Base-by-base conservation (phyloP, 1,284 basidiomycete genomes). In the Moesziomyces antarcticus region DNA sequence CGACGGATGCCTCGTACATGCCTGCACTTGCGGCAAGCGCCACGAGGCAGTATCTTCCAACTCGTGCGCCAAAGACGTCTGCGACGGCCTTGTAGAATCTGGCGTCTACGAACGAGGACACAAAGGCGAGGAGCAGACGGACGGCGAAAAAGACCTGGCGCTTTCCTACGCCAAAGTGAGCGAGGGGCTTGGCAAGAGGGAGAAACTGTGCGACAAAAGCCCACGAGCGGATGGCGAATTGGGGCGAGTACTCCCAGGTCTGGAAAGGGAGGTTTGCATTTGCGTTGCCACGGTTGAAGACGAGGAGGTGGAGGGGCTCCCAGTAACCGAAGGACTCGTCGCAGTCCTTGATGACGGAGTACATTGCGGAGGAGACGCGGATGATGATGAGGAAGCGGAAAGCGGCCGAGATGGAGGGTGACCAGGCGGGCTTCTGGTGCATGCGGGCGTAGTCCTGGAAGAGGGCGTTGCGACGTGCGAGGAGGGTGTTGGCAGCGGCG, bases 251-350 rank as follows among this genome's bases (percentile, higher is more conserved):
- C 83, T 99, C 97, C 97, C 97, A 99, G 1, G 97, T 98, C 85
- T 99, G 94, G 85, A 99, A 98, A 8, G 92, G 48, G 1, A 56
- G 57, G n/a, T 50, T 48, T 16, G 45, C 53, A 16, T 54, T 52
- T 16, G 44, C 27, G 10, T 45, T 35, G 54, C 37, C 50, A 14
- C 37, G 51, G 47, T 69, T 57, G 55, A 72, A 73, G 75, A 90
- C 95, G 87, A 85, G 94, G 6, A 80, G 94, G 85, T 98, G 96
- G 35, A 99, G 86, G 22, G 97, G 96, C 82, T 99, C 97, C 93
- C 93, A 99, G 85, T 97, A 99, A 85, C 99, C 99, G 88, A 91
- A 99, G 13, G 73, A 50, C 52, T 99, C 97, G 81, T 99, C 97
- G 78, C 97, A 99, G 84, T 99, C 97, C 73, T 91, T 89, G 66